These are phyloP conservation scores for Mesostigma viride DNA, from an alignment of 139 green algal species.

Conservation along the genomic window DNA sequence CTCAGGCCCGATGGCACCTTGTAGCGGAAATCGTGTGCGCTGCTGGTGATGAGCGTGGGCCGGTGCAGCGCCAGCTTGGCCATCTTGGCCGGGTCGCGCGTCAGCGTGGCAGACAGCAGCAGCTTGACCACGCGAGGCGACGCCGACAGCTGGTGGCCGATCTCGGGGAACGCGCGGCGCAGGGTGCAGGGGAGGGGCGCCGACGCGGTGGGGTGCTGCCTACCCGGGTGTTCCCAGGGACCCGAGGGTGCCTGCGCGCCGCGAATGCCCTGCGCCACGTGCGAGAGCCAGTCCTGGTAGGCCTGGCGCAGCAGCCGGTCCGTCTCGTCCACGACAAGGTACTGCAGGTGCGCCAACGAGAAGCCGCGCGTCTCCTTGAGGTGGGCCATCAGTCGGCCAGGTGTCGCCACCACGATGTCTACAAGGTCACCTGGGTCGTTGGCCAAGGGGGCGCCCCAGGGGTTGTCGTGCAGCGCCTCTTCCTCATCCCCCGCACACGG, in stretches of 20 bases:
- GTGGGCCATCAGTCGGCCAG: slow-evolving; percentile 85
- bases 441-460: no score
- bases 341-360: slow-evolving; percentile 47
- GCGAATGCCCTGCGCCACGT: no score
- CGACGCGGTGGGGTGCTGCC: no score
- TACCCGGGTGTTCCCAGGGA: no score
- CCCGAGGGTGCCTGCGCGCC: no score
- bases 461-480: no score
- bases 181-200: slow-evolving; percentile 3
- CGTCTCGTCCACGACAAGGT: slow-evolving; percentile 83
- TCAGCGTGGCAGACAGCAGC: slow-evolving; percentile 79
- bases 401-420: slow-evolving; percentile 70
- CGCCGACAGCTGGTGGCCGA: background rate
- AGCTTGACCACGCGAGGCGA: slow-evolving; percentile 61
- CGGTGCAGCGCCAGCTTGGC: slow-evolving; percentile 41
- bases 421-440: no score
- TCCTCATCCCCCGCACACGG: background rate
- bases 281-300: slow-evolving; percentile 84
- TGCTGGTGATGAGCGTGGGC: slow-evolving; percentile 59
- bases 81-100: slow-evolving; percentile 72
- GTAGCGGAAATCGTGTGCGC: slow-evolving; percentile 40
- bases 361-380: slow-evolving; percentile 68
- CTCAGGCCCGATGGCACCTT: slow-evolving; percentile 54
- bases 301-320: slow-evolving; percentile 80
- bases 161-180: no score